These are phyloP conservation scores for Takashimella koratensis DNA, from an alignment of 1,284 basidiomycete genomes.

Conservation along the genomic window DNA sequence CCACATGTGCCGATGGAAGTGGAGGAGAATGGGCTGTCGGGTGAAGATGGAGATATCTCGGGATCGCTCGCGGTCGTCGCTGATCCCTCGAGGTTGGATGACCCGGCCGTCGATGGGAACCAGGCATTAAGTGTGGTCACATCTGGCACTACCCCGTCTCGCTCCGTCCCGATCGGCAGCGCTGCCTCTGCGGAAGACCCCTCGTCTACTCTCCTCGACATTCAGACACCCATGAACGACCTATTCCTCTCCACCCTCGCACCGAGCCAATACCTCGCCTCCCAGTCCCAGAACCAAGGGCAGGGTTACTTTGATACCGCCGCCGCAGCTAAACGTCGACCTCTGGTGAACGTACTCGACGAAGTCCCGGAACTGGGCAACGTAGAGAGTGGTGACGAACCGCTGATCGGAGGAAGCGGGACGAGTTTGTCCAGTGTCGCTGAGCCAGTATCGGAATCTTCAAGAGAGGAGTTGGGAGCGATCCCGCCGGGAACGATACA, in stretches of 20 bases:
- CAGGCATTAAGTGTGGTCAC: not conserved
- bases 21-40: not conserved
- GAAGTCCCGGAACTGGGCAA: constrained; percentile 16
- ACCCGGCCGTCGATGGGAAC: not conserved
- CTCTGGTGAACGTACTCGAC: constrained; percentile 14
- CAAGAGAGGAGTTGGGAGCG: too few relatives aligned
- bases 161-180: constrained; percentile 3
- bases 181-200: constrained; percentile 3
- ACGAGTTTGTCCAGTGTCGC: too few relatives aligned
- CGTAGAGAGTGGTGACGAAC: not conserved
- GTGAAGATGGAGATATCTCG: not conserved
- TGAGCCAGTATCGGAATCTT: too few relatives aligned
- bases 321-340: constrained; percentile 24
- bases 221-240: constrained; percentile 52
- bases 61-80: not conserved
- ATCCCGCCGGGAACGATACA: not conserved
- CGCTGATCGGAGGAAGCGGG: not conserved
- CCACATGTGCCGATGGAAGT: not conserved
- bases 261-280: too few relatives aligned
- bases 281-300: too few relatives aligned
- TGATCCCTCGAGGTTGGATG: not conserved
- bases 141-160: not conserved
- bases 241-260: constrained; percentile 53
- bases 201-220: not conserved
- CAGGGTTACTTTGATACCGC: not conserved